These are phyloP conservation scores for Vaccinium myrtillus DNA, from an alignment of 148 eudicot genomes.

Conservation along the genomic window DNA sequence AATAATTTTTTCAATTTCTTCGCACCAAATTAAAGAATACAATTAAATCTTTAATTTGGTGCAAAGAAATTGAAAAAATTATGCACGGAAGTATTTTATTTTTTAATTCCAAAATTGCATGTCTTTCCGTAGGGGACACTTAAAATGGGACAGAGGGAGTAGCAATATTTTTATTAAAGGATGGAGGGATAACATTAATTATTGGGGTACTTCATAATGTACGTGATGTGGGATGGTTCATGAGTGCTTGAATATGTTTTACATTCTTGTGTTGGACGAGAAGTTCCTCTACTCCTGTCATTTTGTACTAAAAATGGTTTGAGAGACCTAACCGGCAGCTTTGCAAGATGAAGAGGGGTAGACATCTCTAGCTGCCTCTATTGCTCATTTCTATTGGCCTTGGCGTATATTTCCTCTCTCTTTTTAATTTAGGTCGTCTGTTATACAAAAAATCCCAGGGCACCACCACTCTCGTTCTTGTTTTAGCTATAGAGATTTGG, in stretches of 20 bases:
- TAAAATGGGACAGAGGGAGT: no score
- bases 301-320: background rate
- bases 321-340: background rate
- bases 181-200: background rate
- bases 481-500: background rate
- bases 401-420: background rate
- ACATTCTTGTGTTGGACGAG: background rate
- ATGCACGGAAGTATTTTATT: no score
- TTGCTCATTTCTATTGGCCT: background rate
- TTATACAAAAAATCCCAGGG: background rate
- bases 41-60: no score
- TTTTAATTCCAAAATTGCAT: no score
- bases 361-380: background rate
- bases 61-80: no score
- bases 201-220: background rate
- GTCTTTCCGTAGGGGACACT: no score
- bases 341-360: background rate
- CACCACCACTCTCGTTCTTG: background rate
- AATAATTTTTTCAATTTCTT: no score
- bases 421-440: background rate
- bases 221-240: background rate
- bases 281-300: background rate
- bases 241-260: background rate
- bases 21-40: no score
- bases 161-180: background rate